Evolutionary conservation across 495 filamentous ascomycete genomes (phyloP).

Genomic region (Aspergillus bridgeri): DNA sequence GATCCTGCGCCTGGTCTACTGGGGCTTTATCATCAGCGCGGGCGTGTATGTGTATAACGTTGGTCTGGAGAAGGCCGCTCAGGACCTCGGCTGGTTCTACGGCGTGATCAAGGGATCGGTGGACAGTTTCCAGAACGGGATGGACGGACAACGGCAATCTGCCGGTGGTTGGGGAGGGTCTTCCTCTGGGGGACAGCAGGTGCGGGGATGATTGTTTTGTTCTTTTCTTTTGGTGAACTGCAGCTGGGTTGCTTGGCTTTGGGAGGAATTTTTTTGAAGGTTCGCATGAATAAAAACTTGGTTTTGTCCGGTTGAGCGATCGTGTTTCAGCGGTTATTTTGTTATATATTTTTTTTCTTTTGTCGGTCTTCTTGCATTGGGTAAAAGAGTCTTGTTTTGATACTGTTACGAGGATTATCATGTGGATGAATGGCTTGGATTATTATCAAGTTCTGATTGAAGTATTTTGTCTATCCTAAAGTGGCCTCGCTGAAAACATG

Average conservation of each 20-base stretch:
- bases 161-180: slow-evolving; percentile 11
- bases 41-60: slow-evolving; percentile 57
- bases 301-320: neutral
- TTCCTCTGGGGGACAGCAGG: neutral
- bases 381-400: neutral
- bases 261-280: neutral
- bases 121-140: slow-evolving; percentile 42
- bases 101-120: slow-evolving; percentile 55
- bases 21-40: slow-evolving; percentile 47
- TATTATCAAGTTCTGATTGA: too few relatives aligned
- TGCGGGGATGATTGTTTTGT: neutral
- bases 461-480: neutral
- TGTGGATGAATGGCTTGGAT: neutral
- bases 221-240: neutral
- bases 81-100: slow-evolving; percentile 55
- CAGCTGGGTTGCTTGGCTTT: neutral
- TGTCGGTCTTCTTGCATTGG: neutral
- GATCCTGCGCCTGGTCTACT: slow-evolving; percentile 56
- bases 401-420: neutral
- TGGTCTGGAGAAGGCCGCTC: slow-evolving; percentile 57
- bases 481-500: neutral
- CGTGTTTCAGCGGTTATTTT: neutral
- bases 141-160: slow-evolving; percentile 13
- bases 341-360: neutral
- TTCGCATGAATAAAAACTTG: neutral